phyloP scores from a whole-genome alignment of 2,329 filamentous ascomycete species.

The Drechslerella stenobrocha region DNA sequence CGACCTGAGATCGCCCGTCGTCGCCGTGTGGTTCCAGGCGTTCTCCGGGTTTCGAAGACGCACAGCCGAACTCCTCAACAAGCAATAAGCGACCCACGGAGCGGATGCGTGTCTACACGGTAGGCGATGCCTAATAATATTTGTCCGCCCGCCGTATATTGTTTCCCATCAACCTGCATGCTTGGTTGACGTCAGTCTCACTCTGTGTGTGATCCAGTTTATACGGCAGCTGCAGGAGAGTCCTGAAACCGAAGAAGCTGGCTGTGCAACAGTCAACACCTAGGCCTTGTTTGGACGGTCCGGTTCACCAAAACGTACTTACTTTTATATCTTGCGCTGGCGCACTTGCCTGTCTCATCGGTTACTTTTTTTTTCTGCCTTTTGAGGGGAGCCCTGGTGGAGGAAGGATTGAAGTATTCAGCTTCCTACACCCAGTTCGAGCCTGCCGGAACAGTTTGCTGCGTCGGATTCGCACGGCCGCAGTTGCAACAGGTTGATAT shows the following conservation, averaged over 20 bases:
- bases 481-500: neutral
- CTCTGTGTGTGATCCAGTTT: neutral
- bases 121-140: slow-evolving; percentile 1
- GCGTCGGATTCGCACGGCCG: too few relatives aligned
- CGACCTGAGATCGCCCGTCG: too few relatives aligned
- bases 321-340: neutral
- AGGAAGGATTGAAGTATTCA: slow-evolving; percentile 5
- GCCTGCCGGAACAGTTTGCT: neutral
- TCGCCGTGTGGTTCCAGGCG: too few relatives aligned
- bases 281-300: neutral
- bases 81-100: neutral
- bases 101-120: neutral
- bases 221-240: slow-evolving; percentile 10
- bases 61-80: neutral
- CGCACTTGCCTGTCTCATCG: neutral
- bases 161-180: neutral
- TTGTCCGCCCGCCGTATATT: slow-evolving; percentile 1
- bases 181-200: neutral
- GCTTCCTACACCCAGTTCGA: neutral
- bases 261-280: slow-evolving; percentile 8
- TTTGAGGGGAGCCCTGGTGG: neutral
- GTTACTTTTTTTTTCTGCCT: neutral
- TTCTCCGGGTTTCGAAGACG: slow-evolving; percentile 3
- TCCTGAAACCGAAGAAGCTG: slow-evolving; percentile 1
- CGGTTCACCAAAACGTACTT: neutral